Percentiles rank a stretch among this genome's conserved stretches.
Conservation (phyloP, 257 asterid genomes). For the Solanum virginianum region DNA sequence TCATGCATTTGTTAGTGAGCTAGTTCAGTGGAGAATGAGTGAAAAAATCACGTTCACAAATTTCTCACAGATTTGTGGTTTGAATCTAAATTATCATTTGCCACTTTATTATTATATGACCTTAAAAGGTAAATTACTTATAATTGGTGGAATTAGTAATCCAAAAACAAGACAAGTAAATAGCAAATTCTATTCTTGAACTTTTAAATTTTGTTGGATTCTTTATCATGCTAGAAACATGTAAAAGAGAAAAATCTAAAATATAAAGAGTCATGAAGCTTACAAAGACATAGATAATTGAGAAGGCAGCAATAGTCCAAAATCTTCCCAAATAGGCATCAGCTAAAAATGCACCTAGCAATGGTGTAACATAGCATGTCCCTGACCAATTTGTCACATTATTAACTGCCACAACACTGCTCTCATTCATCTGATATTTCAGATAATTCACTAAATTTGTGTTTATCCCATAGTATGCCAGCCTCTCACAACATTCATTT, state of each 20-base stretch:
- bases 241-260: not conserved
- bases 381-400: conserved; percentile 73
- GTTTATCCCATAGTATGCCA: conserved; percentile 72
- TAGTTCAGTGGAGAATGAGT: too few species aligned
- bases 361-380: conserved; percentile 56
- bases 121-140: not conserved
- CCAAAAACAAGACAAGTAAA: not conserved
- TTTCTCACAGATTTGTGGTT: too few species aligned
- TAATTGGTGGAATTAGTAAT: not conserved
- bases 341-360: conserved; percentile 62
- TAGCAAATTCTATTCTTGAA: too few species aligned
- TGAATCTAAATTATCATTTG: not conserved
- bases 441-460: conserved; percentile 59
- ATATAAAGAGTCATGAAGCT: not conserved
- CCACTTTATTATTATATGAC: not conserved
- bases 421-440: conserved; percentile 40
- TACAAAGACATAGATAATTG: conserved; percentile 50
- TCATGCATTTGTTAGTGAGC: too few species aligned
- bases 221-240: not conserved
- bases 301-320: conserved; percentile 65
- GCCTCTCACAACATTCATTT: conserved; percentile 63
- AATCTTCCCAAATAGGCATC: conserved; percentile 71
- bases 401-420: conserved; percentile 41
- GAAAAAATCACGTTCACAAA: too few species aligned
- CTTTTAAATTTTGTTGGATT: not conserved